Percentiles rank a stretch among this genome's conserved stretches.
phyloP scores from a whole-genome alignment of 768 basidiomycete species.

The Royoungia palumana region DNA sequence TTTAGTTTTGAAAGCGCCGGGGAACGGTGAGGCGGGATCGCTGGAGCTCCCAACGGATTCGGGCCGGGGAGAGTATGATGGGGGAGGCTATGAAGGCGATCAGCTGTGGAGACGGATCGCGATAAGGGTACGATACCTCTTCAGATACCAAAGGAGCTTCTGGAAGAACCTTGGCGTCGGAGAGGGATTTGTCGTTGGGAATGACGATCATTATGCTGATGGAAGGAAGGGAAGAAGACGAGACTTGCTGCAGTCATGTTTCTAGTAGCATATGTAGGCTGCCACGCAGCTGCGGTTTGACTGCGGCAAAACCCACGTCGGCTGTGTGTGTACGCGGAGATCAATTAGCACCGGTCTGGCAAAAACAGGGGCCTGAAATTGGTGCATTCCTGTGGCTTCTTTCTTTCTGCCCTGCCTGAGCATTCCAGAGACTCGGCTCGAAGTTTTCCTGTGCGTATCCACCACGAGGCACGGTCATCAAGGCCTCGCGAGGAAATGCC shows the following conservation, averaged over 20 bases:
- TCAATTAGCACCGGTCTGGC: too few species aligned
- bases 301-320: too few species aligned
- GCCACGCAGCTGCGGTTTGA: neutral
- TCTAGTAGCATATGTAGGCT: neutral
- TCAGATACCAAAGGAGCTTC: neutral
- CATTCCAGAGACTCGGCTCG: too few species aligned
- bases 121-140: slow-evolving; percentile 1
- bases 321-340: too few species aligned
- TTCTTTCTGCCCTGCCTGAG: too few species aligned
- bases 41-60: neutral
- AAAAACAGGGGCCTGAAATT: too few species aligned
- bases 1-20: slow-evolving; percentile 21
- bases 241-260: too few species aligned
- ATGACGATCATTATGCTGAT: slow-evolving; percentile 8
- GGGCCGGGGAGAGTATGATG: slow-evolving; percentile 15
- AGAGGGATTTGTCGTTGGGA: neutral
- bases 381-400: too few species aligned
- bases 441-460: too few species aligned
- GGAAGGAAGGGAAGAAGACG: neutral
- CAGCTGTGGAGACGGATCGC: neutral
- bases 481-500: too few species aligned
- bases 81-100: slow-evolving; percentile 20
- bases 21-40: neutral
- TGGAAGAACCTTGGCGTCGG: neutral
- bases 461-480: too few species aligned